Base-by-base conservation (phyloP, 2,329 filamentous ascomycete species). In the Colletotrichum navitas region DNA sequence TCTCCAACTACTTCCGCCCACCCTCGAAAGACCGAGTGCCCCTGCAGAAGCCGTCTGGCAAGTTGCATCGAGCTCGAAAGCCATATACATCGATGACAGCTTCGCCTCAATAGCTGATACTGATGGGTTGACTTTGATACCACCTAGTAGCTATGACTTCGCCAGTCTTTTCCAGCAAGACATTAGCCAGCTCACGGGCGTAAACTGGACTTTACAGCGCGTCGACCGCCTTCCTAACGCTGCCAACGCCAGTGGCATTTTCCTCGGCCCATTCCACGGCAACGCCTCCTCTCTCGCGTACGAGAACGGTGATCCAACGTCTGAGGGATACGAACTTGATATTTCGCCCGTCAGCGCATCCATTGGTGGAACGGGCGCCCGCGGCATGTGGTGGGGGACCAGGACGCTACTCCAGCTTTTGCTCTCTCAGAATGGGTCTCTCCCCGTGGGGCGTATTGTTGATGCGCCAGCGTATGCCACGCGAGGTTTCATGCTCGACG, bases 321-420 rank as follows among this genome's bases (percentile, higher is more conserved):
- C 86, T 60, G 87, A 89, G 76, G 87, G 83, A 1, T 89, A 88
- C 66, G 80, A 82, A 51, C 74, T 89, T 0, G 78, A 81, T 18
- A 76, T 87, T 7, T 72, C 75, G 2, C 66, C 76, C 21, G 75
- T 75, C 1, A 77, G 77, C 21, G 80, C 82, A 11, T 79, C 76
- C 55, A 82, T 86, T 43, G 77, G 79, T 36, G 84, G 84, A 2
- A 78, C 81, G 1, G 83, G 84, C 12, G 80, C 83, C 32, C 79
- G 83, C 49, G 84, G 84, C 21, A 80, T 84, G 77, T 85, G 81
- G 75, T 85, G 84, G 84, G 84, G 83, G 56, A 85, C 84, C 10
- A 78, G 84, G 43, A 85, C 84, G 2, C 74, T 86, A 12, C 73
- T 85, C 5, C 84, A 85, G 73, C 66, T 83, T 11, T 71, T 84